Percentiles rank a stretch among this genome's conserved stretches.
These are phyloP conservation scores for Acorus calamus DNA, from an alignment of 106 monocot genomes.

Conservation along the genomic window DNA sequence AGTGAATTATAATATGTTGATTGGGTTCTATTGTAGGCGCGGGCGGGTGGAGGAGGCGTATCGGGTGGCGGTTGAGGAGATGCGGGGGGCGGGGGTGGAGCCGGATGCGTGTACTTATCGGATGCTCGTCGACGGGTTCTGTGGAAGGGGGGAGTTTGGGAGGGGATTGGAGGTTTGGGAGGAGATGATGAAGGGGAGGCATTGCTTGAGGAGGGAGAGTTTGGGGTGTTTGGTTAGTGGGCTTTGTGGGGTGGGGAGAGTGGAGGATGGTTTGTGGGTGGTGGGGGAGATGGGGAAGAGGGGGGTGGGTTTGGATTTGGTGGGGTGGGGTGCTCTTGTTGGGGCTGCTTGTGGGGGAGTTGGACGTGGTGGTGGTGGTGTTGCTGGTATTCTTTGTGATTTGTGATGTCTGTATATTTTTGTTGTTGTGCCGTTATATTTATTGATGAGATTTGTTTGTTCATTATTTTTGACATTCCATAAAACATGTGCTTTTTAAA, in stretches of 20 bases:
- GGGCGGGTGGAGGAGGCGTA: slow-evolving; percentile 63
- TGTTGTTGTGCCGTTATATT: too few relatives aligned
- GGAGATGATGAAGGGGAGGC: slow-evolving; percentile 52
- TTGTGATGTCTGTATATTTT: too few relatives aligned
- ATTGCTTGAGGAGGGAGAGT: slow-evolving; percentile 49
- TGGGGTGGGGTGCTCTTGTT: slow-evolving; percentile 43
- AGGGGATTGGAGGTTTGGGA: slow-evolving; percentile 53
- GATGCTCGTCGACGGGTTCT: slow-evolving; percentile 77
- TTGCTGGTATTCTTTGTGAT: too few relatives aligned
- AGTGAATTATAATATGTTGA: slow-evolving; percentile 53
- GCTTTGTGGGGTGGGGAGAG: slow-evolving; percentile 34
- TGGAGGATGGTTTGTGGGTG: slow-evolving; percentile 52
- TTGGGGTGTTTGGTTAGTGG: slow-evolving; percentile 47
- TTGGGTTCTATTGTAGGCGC: slow-evolving; percentile 39
- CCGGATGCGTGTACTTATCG: slow-evolving; percentile 58
- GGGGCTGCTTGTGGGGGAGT: background rate
- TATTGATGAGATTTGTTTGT: too few relatives aligned
- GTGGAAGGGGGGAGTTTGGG: slow-evolving; percentile 45
- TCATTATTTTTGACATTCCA: too few relatives aligned
- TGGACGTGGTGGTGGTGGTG: too few relatives aligned
- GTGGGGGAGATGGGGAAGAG: slow-evolving; percentile 78
- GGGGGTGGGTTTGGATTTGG: slow-evolving; percentile 19
- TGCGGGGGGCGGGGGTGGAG: slow-evolving; percentile 48
- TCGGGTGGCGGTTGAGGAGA: slow-evolving; percentile 79
- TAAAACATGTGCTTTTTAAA: too few relatives aligned